Base-by-base conservation (phyloP, 2,329 filamentous ascomycete genomes). In the Fusarium equiseti region DNA sequence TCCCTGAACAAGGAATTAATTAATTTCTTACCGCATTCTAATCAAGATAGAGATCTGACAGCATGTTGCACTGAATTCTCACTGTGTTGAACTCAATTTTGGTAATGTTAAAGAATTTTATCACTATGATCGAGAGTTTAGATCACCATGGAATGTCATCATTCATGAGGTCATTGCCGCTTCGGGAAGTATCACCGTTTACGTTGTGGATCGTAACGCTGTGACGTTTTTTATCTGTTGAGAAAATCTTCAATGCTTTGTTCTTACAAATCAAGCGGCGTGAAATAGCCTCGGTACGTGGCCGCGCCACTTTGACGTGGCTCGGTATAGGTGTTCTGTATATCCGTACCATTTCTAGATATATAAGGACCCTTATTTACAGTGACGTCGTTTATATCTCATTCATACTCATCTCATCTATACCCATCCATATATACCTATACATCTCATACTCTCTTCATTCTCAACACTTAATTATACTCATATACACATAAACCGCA, bases 111-210 rank as follows among this genome's bases (percentile, higher is more conserved):
- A 31, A 13, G 12, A 4, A 38, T 18, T 38, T 38, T 38, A 38
- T 38, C 35, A 38, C 35, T 11, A n/a, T 38, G 35, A 38, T 38
- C 11, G 16, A 11, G 16, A 7, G 5, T 38, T n/a, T 38, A 0
- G 16, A 26, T 53, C 24, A 27, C 3, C 11, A 2, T 15, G n/a
- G 27, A 27, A 40, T 57, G 54, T 24, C 55, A 63, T 27, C 59
- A 49, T 45, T 27, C 29, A 54, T 61, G 43, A 68, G 38, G 45
- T 70, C 49, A 70, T 66, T 62, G 8, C 68, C 68, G 45, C 69
- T 66, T 71, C 24, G 20, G 68, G 68, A 69, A 69, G 45, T 54
- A 69, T 61, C 48, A 69, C 68, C 68, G 68, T 29, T 6, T 35
- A 12, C 16, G 18, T 11, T 48, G 68, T 71, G 68, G 68, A 68